Conservation (phyloP, 179 eudicot species). For the Drosera spatulata region DNA sequence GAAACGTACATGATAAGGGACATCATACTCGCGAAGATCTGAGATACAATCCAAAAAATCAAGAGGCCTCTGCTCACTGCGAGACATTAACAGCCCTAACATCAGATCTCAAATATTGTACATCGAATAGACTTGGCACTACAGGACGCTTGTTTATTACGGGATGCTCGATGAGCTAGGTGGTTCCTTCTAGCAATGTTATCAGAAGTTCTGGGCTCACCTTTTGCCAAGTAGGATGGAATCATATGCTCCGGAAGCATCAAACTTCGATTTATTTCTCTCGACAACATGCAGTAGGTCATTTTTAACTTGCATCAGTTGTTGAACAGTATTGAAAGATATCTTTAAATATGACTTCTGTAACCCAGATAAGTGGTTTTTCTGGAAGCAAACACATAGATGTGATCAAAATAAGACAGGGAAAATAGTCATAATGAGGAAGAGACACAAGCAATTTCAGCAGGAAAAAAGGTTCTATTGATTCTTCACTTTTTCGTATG, state of each 20-base stretch:
- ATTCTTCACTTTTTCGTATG: too few relatives aligned
- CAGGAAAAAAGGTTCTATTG: too few relatives aligned
- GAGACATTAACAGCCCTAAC: constrained; percentile 12
- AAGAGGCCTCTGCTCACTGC: constrained; percentile 80
- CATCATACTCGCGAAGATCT: constrained; percentile 98
- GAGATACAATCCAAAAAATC: constrained; percentile 85
- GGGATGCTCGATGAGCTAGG: not conserved
- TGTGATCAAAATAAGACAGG: too few relatives aligned
- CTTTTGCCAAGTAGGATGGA: constrained; percentile 68
- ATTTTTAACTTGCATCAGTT: constrained; percentile 72
- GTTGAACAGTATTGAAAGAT: constrained; percentile 92
- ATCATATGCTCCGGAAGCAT: constrained; percentile 90
- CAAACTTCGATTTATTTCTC: constrained; percentile 67
- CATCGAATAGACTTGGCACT: not conserved
- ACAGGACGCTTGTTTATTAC: not conserved
- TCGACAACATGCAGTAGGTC: constrained; percentile 83
- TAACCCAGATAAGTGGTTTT: constrained; percentile 93
- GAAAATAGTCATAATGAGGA: too few relatives aligned
- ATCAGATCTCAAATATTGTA: constrained; percentile 4
- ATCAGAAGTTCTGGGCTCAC: constrained; percentile 20
- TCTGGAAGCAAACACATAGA: constrained; percentile 29
- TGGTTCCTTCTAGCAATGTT: too few relatives aligned
- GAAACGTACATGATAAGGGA: constrained; percentile 95
- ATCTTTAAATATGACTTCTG: constrained; percentile 81
- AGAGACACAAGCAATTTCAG: too few relatives aligned